phyloP scores from a whole-genome alignment of 495 filamentous ascomycete species.

The Aspergillus avenaceus region DNA sequence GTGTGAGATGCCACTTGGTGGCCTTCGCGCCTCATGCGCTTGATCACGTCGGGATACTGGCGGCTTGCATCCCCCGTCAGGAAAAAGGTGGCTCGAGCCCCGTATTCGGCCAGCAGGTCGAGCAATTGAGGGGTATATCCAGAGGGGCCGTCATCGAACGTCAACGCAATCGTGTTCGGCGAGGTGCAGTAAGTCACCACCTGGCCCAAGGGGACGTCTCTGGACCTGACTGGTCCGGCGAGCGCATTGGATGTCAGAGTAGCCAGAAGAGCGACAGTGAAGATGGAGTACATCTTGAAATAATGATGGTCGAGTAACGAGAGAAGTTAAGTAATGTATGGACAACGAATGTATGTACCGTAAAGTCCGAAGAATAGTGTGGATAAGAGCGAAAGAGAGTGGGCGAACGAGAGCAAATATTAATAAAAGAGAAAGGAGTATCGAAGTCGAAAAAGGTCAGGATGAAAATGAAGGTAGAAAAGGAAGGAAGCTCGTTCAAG shows the following conservation, averaged over 20 bases:
- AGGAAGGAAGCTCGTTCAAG: background rate
- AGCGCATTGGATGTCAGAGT: background rate
- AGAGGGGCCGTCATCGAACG: constrained; percentile 73
- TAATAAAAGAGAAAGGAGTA: background rate
- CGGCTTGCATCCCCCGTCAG: constrained; percentile 60
- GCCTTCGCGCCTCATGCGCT: constrained; percentile 56
- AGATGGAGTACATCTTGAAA: background rate
- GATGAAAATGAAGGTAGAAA: no score
- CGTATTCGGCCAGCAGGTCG: constrained; percentile 55
- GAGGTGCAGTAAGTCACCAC: constrained; percentile 57
- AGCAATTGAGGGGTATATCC: constrained; percentile 61
- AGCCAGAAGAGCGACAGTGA: background rate
- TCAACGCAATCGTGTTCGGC: constrained; percentile 61
- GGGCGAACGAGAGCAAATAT: background rate
- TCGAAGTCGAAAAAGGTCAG: background rate
- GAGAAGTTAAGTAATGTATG: no score
- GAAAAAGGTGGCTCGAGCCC: constrained; percentile 69
- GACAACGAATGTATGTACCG: background rate
- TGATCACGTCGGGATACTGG: constrained; percentile 49
- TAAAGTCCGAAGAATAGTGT: background rate
- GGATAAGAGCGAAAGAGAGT: background rate
- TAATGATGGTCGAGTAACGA: no score
- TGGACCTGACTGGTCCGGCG: background rate
- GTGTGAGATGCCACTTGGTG: constrained; percentile 79
- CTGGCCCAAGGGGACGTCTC: constrained; percentile 43